Percentiles rank a stretch among this genome's conserved stretches.
Conservation (phyloP, 1,284 basidiomycete species). For the Irpex rosettiformis region DNA sequence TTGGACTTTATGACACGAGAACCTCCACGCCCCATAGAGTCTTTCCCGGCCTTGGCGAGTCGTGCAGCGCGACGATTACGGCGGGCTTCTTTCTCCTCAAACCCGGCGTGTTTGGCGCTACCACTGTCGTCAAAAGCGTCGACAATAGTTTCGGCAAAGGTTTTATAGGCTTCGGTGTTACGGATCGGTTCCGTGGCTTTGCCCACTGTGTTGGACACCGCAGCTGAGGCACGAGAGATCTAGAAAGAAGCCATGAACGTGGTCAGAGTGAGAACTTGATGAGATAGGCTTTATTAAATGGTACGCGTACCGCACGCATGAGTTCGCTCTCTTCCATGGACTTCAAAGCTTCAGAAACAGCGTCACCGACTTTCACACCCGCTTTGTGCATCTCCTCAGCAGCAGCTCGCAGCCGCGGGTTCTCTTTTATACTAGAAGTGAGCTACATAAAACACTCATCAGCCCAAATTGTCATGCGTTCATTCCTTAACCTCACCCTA, state of each 20-base stretch:
- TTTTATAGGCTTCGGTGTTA: conserved; percentile 94
- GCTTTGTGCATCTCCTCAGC: conserved; percentile 88
- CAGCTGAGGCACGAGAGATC: conserved; percentile 78
- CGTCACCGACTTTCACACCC: conserved; percentile 92
- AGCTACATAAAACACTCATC: conserved; percentile 45
- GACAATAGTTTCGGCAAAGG: conserved; percentile 82
- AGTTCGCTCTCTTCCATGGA: conserved; percentile 94
- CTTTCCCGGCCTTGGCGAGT: conserved; percentile 79
- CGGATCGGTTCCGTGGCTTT: conserved; percentile 90
- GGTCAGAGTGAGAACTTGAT: not conserved
- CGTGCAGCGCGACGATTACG: conserved; percentile 72
- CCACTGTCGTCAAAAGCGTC: conserved; percentile 95
- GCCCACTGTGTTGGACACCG: conserved; percentile 76
- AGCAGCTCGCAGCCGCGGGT: conserved; percentile 86
- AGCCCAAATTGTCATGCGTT: not conserved
- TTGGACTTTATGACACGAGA: conserved; percentile 61
- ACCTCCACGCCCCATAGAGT: conserved; percentile 40
- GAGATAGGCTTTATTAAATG: not conserved
- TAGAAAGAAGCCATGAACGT: conserved; percentile 25
- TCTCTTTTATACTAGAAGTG: conserved; percentile 94
- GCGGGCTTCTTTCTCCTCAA: conserved; percentile 88
- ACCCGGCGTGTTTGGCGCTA: conserved; percentile 89
- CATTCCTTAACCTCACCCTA: conserved; percentile 55
- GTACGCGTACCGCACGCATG: conserved; percentile 69
- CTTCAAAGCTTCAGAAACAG: conserved; percentile 86